Evolutionary conservation across 805 yeast genomes (phyloP).

Genomic region (Candida stauntonica): DNA sequence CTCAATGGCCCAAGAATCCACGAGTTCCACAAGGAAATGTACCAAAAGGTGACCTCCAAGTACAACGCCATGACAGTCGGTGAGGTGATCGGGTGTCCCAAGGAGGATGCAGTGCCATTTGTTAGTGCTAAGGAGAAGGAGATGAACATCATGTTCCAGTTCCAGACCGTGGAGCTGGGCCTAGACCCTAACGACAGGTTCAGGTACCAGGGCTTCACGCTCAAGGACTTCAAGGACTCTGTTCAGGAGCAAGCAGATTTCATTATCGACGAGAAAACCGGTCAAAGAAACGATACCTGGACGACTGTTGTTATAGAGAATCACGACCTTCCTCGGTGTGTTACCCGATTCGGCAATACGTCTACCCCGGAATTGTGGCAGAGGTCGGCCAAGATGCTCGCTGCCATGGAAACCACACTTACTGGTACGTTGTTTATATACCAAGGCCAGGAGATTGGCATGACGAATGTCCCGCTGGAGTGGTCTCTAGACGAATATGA

Average conservation of each 20-base stretch:
- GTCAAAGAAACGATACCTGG: conserved; percentile 46
- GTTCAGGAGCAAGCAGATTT: conserved; percentile 33
- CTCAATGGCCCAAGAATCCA: conserved; percentile 53
- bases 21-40: conserved; percentile 53
- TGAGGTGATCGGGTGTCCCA: conserved; percentile 44
- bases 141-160: conserved; percentile 39
- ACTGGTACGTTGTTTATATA: conserved; percentile 54
- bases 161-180: conserved; percentile 35
- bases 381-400: conserved; percentile 44
- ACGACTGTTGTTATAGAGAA: conserved; percentile 50
- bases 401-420: conserved; percentile 41
- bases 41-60: conserved; percentile 35
- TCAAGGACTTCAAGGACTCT: conserved; percentile 40
- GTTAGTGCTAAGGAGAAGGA: conserved; percentile 35
- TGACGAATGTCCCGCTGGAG: conserved; percentile 39
- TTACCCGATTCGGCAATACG: conserved; percentile 49
- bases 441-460: conserved; percentile 61
- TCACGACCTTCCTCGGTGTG: conserved; percentile 52
- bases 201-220: conserved; percentile 31
- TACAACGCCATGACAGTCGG: conserved; percentile 57
- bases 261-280: conserved; percentile 31
- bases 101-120: conserved; percentile 39
- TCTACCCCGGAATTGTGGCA: conserved; percentile 29
- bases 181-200: conserved; percentile 33
- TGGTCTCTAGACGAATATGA: conserved; percentile 48